Conservation (phyloP, 1,284 basidiomycete species). For the Fomitopsis pinicola region DNA sequence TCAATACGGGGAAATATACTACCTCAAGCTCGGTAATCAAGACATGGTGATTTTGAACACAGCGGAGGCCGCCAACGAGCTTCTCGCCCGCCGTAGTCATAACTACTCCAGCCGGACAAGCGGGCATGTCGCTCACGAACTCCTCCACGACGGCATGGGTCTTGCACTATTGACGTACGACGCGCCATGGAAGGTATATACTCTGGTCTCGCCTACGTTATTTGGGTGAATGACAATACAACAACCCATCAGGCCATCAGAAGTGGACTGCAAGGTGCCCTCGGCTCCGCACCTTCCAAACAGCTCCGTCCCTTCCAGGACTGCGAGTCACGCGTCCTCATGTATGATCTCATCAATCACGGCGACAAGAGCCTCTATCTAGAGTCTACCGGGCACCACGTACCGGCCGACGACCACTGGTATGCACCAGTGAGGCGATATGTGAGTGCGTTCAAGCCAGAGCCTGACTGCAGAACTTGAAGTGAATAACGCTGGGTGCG, state of each 20-base stretch:
- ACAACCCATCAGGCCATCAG: constrained; percentile 11
- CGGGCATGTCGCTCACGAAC: constrained; percentile 27
- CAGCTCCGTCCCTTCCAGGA: constrained; percentile 21
- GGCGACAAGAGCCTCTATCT: background rate
- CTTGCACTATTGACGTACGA: constrained; percentile 25
- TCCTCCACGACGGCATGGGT: constrained; percentile 26
- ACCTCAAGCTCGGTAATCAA: constrained; percentile 24
- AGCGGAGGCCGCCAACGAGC: constrained; percentile 27
- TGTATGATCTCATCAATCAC: constrained; percentile 16
- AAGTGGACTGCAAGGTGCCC: constrained; percentile 18
- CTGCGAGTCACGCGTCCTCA: constrained; percentile 21
- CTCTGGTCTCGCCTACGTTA: too few species aligned
- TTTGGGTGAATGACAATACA: too few species aligned
- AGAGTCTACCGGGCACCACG: background rate
- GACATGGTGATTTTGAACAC: constrained; percentile 31
- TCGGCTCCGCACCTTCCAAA: constrained; percentile 24
- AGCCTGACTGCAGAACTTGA: too few species aligned
- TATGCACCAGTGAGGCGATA: constrained; percentile 25
- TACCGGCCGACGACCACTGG: constrained; percentile 21
- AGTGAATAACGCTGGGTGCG: too few species aligned
- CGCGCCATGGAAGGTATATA: constrained; percentile 23
- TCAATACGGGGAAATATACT: constrained; percentile 26
- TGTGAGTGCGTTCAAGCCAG: constrained; percentile 12
- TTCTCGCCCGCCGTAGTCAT: constrained; percentile 27
- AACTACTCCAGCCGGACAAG: constrained; percentile 22